Evolutionary conservation across 192 early-diverging fungal species (phyloP).

Genomic region (Ambispora gerdemannii): DNA sequence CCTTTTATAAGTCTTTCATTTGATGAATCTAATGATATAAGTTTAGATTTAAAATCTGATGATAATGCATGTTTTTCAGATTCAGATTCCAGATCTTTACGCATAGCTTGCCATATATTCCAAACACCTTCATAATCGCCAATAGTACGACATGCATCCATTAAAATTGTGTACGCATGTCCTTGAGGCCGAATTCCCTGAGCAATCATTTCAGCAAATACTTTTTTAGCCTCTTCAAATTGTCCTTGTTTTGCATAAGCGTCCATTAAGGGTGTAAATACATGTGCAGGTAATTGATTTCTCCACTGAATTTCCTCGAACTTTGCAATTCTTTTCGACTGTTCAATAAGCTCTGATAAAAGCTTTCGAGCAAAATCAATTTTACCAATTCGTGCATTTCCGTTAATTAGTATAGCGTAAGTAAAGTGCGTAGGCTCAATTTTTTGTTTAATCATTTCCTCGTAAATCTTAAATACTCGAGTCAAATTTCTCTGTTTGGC

Average conservation of each 20-base stretch:
- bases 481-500: slow-evolving; percentile 32
- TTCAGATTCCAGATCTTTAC: slow-evolving; percentile 26
- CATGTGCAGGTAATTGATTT: slow-evolving; percentile 31
- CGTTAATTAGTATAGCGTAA: slow-evolving; percentile 44
- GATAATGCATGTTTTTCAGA: background rate
- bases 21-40: background rate
- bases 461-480: slow-evolving; percentile 40
- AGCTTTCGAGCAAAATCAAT: slow-evolving; percentile 18
- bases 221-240: slow-evolving; percentile 30
- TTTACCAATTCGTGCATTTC: slow-evolving; percentile 38
- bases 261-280: slow-evolving; percentile 48
- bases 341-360: slow-evolving; percentile 11
- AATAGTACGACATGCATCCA: slow-evolving; percentile 44
- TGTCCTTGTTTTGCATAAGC: slow-evolving; percentile 38
- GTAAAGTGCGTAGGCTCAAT: slow-evolving; percentile 45
- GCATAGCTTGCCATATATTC: slow-evolving; percentile 44
- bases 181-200: slow-evolving; percentile 36
- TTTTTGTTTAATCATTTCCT: slow-evolving; percentile 41
- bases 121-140: slow-evolving; percentile 45
- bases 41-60: too few species aligned
- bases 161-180: slow-evolving; percentile 43
- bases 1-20: slow-evolving; percentile 1
- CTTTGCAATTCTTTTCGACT: too few species aligned
- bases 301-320: too few species aligned
- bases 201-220: slow-evolving; percentile 44